Evolutionary conservation across 306 rosid species (phyloP).

Genomic region (Sindora glabra): DNA sequence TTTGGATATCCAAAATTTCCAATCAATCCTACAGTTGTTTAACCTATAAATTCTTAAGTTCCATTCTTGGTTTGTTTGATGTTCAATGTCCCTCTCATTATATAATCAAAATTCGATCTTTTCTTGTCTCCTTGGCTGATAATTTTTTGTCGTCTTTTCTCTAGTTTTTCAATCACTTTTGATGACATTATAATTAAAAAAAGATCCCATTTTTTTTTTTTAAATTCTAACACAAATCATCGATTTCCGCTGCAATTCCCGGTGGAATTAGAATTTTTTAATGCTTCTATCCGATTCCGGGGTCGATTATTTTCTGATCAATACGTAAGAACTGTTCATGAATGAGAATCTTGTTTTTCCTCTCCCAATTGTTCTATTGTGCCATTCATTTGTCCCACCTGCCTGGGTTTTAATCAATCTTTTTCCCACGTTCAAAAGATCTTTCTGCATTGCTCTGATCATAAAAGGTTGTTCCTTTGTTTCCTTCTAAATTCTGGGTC

Average conservation of each 20-base stretch:
- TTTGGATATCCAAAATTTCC: conserved; percentile 23
- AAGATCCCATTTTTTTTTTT: not conserved
- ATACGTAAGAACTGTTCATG: conserved; percentile 2
- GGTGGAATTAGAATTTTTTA: conserved; percentile 7
- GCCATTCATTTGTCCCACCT: not conserved
- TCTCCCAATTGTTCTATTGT: not conserved
- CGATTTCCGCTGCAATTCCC: not conserved
- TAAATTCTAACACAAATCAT: conserved; percentile 2
- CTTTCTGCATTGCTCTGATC: conserved; percentile 9
- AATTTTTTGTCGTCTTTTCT: not conserved
- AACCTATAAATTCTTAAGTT: not conserved
- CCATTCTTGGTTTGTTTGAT: conserved; percentile 9
- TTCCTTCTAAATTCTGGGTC: not conserved
- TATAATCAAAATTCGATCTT: not conserved
- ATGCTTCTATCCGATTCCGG: conserved; percentile 9
- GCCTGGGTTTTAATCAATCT: not conserved
- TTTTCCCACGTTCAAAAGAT: conserved; percentile 11
- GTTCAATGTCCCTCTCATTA: conserved; percentile 2
- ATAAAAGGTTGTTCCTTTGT: not conserved
- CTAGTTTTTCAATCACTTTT: not conserved
- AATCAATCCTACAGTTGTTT: not conserved
- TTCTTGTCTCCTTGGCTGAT: not conserved
- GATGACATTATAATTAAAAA: not conserved
- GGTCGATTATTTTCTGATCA: not conserved
- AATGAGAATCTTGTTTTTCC: not conserved